phyloP scores from a whole-genome alignment of 192 early-diverging fungal species.

The Backusella mclennaniae region DNA sequence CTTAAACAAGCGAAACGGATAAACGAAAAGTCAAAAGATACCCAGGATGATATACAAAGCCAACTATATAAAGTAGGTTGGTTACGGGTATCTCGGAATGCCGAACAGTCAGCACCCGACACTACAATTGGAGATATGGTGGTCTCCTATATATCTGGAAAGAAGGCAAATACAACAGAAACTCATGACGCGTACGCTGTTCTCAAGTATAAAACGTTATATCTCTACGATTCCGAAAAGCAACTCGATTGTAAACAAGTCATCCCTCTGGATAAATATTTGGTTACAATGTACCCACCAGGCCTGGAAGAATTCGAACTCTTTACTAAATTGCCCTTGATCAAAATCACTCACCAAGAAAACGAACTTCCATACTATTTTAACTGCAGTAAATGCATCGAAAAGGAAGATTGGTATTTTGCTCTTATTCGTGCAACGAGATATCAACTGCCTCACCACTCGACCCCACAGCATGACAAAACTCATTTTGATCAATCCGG shows the following conservation, averaged over 20 bases:
- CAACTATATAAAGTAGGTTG: slow-evolving; percentile 43
- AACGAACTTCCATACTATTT: slow-evolving; percentile 52
- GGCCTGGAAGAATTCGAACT: slow-evolving; percentile 60
- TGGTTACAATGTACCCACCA: slow-evolving; percentile 54
- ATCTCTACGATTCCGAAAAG: slow-evolving; percentile 79
- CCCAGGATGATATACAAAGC: neutral
- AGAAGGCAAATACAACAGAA: slow-evolving; percentile 29
- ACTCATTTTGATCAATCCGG: slow-evolving; percentile 47
- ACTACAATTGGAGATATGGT: slow-evolving; percentile 35
- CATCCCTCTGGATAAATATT: slow-evolving; percentile 67
- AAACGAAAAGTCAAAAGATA: neutral
- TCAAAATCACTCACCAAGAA: slow-evolving; percentile 44
- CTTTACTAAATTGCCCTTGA: slow-evolving; percentile 56
- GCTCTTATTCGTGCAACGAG: slow-evolving; percentile 71
- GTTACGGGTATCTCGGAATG: slow-evolving; percentile 37
- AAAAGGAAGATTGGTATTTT: slow-evolving; percentile 93
- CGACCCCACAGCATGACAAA: slow-evolving; percentile 28
- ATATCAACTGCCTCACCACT: slow-evolving; percentile 25
- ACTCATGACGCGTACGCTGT: slow-evolving; percentile 69
- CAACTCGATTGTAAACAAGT: slow-evolving; percentile 77
- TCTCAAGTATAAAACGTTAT: slow-evolving; percentile 76
- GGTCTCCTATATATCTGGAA: slow-evolving; percentile 36
- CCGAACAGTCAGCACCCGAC: slow-evolving; percentile 18
- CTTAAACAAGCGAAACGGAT: neutral
- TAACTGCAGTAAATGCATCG: slow-evolving; percentile 52